Evolutionary conservation across 257 asterid species (phyloP).

Genomic region (Striga asiatica): DNA sequence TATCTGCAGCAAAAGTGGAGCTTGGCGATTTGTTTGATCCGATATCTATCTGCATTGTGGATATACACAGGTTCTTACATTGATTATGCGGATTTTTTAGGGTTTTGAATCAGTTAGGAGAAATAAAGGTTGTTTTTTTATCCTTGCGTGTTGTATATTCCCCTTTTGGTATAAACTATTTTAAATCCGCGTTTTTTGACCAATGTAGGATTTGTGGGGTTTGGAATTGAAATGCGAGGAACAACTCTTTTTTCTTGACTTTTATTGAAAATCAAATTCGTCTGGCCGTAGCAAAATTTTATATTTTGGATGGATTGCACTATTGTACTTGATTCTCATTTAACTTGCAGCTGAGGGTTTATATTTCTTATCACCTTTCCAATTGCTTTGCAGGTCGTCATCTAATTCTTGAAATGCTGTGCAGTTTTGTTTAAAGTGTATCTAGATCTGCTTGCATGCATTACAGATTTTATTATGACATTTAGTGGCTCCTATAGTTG

Average conservation of each 20-base stretch:
- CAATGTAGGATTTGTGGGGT: slow-evolving; percentile 21
- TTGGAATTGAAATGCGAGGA: slow-evolving; percentile 4
- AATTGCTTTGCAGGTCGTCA: not conserved
- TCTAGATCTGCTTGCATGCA: slow-evolving; percentile 17
- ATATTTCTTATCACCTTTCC: not conserved
- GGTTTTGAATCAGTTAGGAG: slow-evolving; percentile 15
- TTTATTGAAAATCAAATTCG: too few species aligned
- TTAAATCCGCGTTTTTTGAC: slow-evolving; percentile 6
- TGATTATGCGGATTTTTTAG: slow-evolving; percentile 13
- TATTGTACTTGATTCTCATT: too few species aligned
- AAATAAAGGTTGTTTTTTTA: not conserved
- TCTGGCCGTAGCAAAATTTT: slow-evolving; percentile 5
- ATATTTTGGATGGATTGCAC: not conserved
- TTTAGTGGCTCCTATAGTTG: slow-evolving; percentile 1
- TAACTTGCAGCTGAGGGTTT: slow-evolving; percentile 3
- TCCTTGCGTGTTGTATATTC: not conserved
- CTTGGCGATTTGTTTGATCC: slow-evolving; percentile 19
- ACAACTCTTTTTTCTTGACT: too few species aligned
- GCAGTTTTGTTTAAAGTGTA: not conserved
- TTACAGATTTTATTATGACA: not conserved
- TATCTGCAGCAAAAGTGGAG: slow-evolving; percentile 16
- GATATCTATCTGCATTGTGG: slow-evolving; percentile 16
- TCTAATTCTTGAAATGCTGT: slow-evolving; percentile 2
- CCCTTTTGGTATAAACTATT: not conserved
- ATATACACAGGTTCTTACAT: slow-evolving; percentile 21